These are phyloP conservation scores for Vigna mungo DNA, from an alignment of 306 rosid genomes.

Conservation along the genomic window DNA sequence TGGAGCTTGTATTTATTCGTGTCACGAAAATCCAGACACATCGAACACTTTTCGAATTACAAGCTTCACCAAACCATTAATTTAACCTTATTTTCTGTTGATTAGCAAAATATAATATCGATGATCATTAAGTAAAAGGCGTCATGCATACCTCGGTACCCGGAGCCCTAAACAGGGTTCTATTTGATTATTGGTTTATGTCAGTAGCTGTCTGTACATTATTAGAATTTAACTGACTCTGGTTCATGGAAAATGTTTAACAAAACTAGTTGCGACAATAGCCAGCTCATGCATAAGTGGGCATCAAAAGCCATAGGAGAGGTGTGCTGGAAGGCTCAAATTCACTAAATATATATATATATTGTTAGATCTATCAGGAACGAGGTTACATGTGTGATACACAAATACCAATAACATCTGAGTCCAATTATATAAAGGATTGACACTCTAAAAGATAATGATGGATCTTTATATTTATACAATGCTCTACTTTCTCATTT, in stretches of 20 bases:
- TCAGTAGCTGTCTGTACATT: slow-evolving; percentile 41
- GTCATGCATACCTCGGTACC: slow-evolving; percentile 44
- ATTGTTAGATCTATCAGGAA: too few species aligned
- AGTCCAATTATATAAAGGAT: too few species aligned
- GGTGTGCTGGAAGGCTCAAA: background rate
- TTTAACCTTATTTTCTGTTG: slow-evolving; percentile 4
- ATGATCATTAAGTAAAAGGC: slow-evolving; percentile 17
- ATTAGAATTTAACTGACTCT: slow-evolving; percentile 31
- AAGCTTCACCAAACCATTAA: slow-evolving; percentile 37
- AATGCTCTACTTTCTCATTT: too few species aligned
- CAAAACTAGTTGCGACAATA: background rate
- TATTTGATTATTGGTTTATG: slow-evolving; percentile 31
- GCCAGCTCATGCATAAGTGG: slow-evolving; percentile 46
- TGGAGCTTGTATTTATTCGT: slow-evolving; percentile 38
- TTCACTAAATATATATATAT: too few species aligned
- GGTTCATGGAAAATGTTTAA: slow-evolving; percentile 14
- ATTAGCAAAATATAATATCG: slow-evolving; percentile 23
- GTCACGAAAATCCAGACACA: slow-evolving; percentile 45
- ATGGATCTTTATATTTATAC: too few species aligned
- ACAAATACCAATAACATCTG: too few species aligned
- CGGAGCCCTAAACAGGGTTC: slow-evolving; percentile 44
- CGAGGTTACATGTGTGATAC: too few species aligned
- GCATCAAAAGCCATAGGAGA: slow-evolving; percentile 21
- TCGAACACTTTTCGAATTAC: slow-evolving; percentile 36
- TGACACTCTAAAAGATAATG: too few species aligned